Conservation (phyloP, 2,329 filamentous ascomycete genomes). For the Septoria petroselini region DNA sequence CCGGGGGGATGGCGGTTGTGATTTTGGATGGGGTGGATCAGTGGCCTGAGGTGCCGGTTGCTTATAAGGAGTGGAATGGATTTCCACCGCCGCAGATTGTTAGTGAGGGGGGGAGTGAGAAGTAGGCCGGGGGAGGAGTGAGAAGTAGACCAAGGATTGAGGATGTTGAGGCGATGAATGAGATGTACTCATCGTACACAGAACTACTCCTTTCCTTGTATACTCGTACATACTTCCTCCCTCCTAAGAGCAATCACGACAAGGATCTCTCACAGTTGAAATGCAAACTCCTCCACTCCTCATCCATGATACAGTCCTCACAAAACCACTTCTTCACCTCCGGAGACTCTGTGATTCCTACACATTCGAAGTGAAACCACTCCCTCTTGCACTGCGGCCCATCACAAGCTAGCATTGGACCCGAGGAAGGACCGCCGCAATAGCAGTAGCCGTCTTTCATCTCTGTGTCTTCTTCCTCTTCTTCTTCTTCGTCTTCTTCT, state of each 20-base stretch:
- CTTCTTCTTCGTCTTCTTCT: slow-evolving; percentile 4
- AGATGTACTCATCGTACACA: too few species aligned
- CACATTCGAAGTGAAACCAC: slow-evolving; percentile 80
- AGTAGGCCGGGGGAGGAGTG: too few species aligned
- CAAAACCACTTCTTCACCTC: slow-evolving; percentile 31
- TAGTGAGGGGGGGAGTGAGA: too few species aligned
- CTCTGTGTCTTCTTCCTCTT: neutral
- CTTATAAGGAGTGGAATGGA: slow-evolving; percentile 27
- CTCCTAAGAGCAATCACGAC: too few species aligned
- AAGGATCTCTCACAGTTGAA: too few species aligned
- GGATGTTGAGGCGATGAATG: too few species aligned
- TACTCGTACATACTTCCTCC: too few species aligned
- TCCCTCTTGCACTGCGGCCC: slow-evolving; percentile 70
- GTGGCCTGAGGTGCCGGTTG: slow-evolving; percentile 32
- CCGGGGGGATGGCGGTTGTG: slow-evolving; percentile 49
- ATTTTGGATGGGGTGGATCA: slow-evolving; percentile 50
- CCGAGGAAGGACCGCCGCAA: slow-evolving; percentile 18
- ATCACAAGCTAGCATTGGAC: slow-evolving; percentile 74
- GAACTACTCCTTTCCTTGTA: too few species aligned
- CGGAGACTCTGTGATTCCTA: slow-evolving; percentile 64
- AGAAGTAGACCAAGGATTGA: too few species aligned
- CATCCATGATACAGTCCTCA: slow-evolving; percentile 15
- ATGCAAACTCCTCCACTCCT: too few species aligned
- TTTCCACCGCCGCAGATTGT: slow-evolving; percentile 18
- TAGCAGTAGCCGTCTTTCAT: neutral